Evolutionary conservation across 345 rosid species (phyloP).

Genomic region (Salix exigua): DNA sequence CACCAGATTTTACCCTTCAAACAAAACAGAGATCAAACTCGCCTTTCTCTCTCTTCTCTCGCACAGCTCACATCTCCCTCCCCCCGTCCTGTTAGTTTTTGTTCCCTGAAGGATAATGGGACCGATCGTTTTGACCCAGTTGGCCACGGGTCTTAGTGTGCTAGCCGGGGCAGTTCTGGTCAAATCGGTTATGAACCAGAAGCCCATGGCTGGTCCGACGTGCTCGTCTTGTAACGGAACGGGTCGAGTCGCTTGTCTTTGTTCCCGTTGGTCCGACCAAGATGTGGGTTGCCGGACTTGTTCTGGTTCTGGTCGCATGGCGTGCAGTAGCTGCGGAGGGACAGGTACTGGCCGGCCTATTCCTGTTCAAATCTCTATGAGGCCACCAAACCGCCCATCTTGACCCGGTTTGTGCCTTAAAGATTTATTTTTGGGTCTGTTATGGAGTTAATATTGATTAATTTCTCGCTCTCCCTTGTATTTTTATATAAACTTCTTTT

Average conservation of each 20-base stretch:
- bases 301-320: constrained; percentile 81
- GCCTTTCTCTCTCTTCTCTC: background rate
- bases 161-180: constrained; percentile 82
- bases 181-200: constrained; percentile 79
- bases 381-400: constrained; percentile 42
- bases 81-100: background rate
- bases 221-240: constrained; percentile 84
- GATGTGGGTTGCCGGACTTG: constrained; percentile 85
- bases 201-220: constrained; percentile 82
- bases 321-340: constrained; percentile 85
- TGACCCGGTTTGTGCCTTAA: constrained; percentile 20
- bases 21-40: background rate
- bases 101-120: constrained; percentile 33
- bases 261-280: constrained; percentile 90
- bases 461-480: background rate
- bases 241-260: constrained; percentile 70
- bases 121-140: constrained; percentile 71
- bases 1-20: background rate
- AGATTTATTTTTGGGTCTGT: background rate
- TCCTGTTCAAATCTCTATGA: constrained; percentile 67
- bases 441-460: background rate
- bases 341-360: constrained; percentile 83
- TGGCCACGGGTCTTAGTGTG: constrained; percentile 79
- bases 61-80: background rate
- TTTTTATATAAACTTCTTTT: background rate